Base-by-base conservation (phyloP, 495 filamentous ascomycete genomes). In the Tuber calosporum region DNA sequence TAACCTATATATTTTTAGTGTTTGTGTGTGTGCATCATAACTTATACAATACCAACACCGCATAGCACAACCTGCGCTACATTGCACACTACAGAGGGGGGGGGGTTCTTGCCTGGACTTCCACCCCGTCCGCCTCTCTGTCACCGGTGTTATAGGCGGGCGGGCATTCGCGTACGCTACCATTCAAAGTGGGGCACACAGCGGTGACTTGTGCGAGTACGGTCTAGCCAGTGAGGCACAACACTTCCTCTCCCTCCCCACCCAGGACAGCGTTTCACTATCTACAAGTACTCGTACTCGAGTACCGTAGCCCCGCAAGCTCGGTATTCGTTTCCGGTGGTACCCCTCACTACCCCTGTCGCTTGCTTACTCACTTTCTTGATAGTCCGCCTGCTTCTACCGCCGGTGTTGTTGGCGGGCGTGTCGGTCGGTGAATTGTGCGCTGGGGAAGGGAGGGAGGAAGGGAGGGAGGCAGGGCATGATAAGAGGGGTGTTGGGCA, bases 191-290 rank as follows among this genome's bases (percentile, higher is more conserved):
- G 48, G 48, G 48, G 48, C 2, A n/a, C 2, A n/a, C n/a, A 26
- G 48, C 48, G 48, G 48, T 58, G 48, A 58, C 48, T n/a, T 58
- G 48, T 58, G 48, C 48, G 48, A 58, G 48, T 13, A 26, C 48
- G 22, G 6, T 13, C 48, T n/a, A 58, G n/a, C 48, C 48, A 58
- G n/a, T 13, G n/a, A 58, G 48, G 22, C 48, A n/a, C 48, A 58
- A 58, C 48, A 58, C n/a, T n/a, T 58, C n/a, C 22, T 2, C n/a
- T 26, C 4, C 48, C 2, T 4, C 8, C 9, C 48, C n/a, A 9
- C 9, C n/a, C 6, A n/a, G 22, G 45, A 53, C 1, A 58, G 22
- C 22, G 30, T 26, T 26, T 2, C n/a, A 30, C 8, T 4, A 9
- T 26, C n/a, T n/a, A n/a, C n/a, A n/a, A n/a, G n/a, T n/a, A n/a